These are phyloP conservation scores for Diospyros lotus DNA, from an alignment of 148 eudicot genomes.

Conservation along the genomic window DNA sequence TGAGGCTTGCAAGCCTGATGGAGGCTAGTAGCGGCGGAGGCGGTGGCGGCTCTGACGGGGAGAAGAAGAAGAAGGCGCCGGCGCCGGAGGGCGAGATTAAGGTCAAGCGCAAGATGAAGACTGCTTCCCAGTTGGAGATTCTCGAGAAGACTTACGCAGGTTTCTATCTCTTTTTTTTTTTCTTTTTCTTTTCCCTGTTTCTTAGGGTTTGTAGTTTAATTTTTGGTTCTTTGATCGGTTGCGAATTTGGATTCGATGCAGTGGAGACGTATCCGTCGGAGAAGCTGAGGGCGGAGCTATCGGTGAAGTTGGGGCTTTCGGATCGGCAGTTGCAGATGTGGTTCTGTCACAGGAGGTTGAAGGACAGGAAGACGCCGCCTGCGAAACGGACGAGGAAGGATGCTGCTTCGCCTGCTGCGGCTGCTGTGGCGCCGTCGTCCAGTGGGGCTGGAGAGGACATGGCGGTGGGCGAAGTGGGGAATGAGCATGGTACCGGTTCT, in stretches of 20 bases:
- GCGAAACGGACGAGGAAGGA: constrained; percentile 41
- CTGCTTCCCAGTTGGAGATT: constrained; percentile 70
- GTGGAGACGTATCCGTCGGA: constrained; percentile 79
- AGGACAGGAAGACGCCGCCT: constrained; percentile 54
- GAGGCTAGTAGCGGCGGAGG: constrained; percentile 33
- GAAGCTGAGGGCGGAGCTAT: constrained; percentile 66
- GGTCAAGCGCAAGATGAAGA: constrained; percentile 87
- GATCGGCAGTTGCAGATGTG: constrained; percentile 97
- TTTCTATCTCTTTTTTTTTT: constrained; percentile 17
- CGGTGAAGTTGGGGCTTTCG: constrained; percentile 65
- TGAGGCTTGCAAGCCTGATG: constrained; percentile 6
- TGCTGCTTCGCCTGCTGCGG: constrained; percentile 24
- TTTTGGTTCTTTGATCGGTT: constrained; percentile 9
- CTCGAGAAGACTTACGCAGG: constrained; percentile 85
- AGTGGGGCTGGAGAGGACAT: constrained; percentile 37
- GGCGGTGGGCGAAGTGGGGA: constrained; percentile 36
- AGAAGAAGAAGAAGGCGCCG: constrained; percentile 28
- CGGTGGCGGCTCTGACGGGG: constrained; percentile 41
- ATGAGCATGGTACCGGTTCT: constrained; percentile 42
- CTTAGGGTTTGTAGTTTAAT: background rate
- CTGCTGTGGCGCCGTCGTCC: constrained; percentile 23
- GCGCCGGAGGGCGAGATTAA: constrained; percentile 54
- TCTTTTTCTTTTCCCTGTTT: constrained; percentile 4
- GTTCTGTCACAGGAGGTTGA: constrained; percentile 92
- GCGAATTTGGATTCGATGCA: constrained; percentile 17